phyloP scores from a whole-genome alignment of 805 yeast genomes.

The Yarrowia hollandica region DNA sequence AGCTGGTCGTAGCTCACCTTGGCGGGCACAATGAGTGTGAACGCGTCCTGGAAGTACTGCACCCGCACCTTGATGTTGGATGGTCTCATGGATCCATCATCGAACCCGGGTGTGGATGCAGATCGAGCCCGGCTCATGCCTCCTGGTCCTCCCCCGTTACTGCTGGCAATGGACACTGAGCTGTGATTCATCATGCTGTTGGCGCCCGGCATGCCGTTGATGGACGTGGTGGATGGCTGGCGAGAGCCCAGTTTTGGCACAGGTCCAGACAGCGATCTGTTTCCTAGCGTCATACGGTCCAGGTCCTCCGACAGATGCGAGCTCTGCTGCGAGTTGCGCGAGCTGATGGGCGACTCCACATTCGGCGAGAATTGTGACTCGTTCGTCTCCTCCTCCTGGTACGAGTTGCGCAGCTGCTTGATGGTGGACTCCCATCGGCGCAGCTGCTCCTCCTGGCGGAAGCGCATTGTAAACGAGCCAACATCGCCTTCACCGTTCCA shows the following conservation, averaged over 20 bases:
- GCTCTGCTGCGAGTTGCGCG: conserved; percentile 23
- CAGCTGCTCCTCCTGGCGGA: conserved; percentile 78
- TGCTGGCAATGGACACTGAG: conserved; percentile 24
- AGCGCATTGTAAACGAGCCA: conserved; percentile 68
- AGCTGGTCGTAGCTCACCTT: conserved; percentile 54
- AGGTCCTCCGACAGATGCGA: conserved; percentile 30
- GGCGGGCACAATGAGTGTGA: conserved; percentile 63
- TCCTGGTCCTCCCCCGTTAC: not conserved
- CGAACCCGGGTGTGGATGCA: conserved; percentile 30
- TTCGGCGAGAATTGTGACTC: conserved; percentile 14
- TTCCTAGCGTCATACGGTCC: conserved; percentile 23
- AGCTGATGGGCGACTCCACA: conserved; percentile 23
- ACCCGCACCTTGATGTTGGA: conserved; percentile 41
- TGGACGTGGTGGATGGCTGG: conserved; percentile 8
- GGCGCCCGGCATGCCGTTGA: conserved; percentile 2
- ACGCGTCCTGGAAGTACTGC: conserved; percentile 46
- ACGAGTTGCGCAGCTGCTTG: conserved; percentile 30
- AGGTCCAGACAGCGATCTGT: conserved; percentile 9
- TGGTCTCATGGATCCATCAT: not conserved
- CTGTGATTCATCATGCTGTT: conserved; percentile 16
- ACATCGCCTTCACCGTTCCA: not conserved
- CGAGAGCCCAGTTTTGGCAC: conserved; percentile 17
- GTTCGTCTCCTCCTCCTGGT: not conserved
- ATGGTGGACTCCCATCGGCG: conserved; percentile 68
- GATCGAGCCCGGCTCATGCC: conserved; percentile 28